Evolutionary conservation across 2,329 filamentous ascomycete species (phyloP), one percentile per base, ranked within the genome.

Genomic region (Exophiala xenobiotica): DNA sequence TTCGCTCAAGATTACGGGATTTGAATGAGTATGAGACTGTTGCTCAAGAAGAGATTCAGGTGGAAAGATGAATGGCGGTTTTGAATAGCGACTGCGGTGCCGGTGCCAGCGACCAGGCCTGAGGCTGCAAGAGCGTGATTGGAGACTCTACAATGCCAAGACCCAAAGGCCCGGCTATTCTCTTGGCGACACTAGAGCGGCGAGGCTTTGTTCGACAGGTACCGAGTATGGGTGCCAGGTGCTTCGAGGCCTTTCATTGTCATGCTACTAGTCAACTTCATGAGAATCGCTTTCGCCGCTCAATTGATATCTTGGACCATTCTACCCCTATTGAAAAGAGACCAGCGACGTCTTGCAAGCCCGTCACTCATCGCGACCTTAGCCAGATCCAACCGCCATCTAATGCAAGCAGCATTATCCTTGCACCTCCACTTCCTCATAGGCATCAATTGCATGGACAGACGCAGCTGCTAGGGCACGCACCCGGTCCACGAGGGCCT

Each of bases 401-500:
- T n/a, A n/a, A n/a, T n/a, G n/a, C n/a, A n/a, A n/a, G n/a, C n/a
- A n/a, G n/a, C n/a, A n/a, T n/a, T n/a, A n/a, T n/a, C n/a, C n/a
- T n/a, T n/a, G n/a, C n/a, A n/a, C n/a, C n/a, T n/a, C n/a, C n/a
- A n/a, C n/a, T n/a, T n/a, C n/a, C n/a, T n/a, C n/a, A n/a, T n/a
- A n/a, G n/a, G n/a, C 20, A 31, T 49, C 43, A 58, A 35, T 58
- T 56, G 42, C 56, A 55, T 18, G 47, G 56, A 41, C 56, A 58
- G 11, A 49, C 45, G 42, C 52, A 53, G 20, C 40, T 58, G 19
- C 19, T 29, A 7, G 56, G 56, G 27, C 56, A 58, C n/a, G 24
- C 18, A 8, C 54, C 54, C 7, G 46, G 54, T 6, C 50, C 54
- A 11, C 38, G 49, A 12, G 39, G 20, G 5, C 48, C 33, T 42